phyloP scores from a whole-genome alignment of 192 early-diverging fungal species.

The Entomortierella parvispora region DNA sequence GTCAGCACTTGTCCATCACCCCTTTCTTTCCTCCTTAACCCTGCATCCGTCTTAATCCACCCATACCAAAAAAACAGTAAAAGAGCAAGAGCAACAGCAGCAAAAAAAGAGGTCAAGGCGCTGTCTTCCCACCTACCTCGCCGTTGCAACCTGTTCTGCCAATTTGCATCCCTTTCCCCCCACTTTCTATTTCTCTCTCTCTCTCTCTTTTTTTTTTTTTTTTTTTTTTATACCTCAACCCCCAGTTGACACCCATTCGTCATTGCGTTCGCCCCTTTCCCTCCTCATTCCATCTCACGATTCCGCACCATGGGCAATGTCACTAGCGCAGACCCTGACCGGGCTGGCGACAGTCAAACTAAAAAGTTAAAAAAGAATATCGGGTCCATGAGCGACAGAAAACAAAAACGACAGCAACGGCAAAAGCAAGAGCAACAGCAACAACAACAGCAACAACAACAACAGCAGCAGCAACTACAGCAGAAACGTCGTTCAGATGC shows the following conservation, averaged over 20 bases:
- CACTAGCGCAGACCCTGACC: conserved; percentile 31
- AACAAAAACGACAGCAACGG: background rate
- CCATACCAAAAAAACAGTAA: background rate
- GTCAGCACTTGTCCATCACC: background rate
- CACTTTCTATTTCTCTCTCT: background rate
- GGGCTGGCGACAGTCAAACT: conserved; percentile 18
- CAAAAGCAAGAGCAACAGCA: conserved; percentile 16
- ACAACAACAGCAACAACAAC: conserved; percentile 1
- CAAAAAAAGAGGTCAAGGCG: background rate
- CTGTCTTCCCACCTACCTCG: background rate
- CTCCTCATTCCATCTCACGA: background rate
- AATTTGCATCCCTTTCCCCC: background rate
- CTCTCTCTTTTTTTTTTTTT: no score
- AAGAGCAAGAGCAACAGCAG: background rate
- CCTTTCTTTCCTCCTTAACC: background rate
- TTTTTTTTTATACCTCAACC: background rate
- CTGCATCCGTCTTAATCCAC: background rate
- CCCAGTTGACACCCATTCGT: background rate
- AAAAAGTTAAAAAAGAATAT: conserved; percentile 13
- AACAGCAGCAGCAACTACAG: conserved; percentile 15
- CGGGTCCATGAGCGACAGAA: background rate
- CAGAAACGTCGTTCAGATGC: background rate
- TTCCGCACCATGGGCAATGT: conserved; percentile 36
- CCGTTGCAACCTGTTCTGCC: background rate
- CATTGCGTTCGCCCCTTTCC: background rate